Percentiles rank a stretch among this genome's conserved stretches.
Conservation (phyloP, 108 stramenopile genomes). For the Stephanodiscus triporus region DNA sequence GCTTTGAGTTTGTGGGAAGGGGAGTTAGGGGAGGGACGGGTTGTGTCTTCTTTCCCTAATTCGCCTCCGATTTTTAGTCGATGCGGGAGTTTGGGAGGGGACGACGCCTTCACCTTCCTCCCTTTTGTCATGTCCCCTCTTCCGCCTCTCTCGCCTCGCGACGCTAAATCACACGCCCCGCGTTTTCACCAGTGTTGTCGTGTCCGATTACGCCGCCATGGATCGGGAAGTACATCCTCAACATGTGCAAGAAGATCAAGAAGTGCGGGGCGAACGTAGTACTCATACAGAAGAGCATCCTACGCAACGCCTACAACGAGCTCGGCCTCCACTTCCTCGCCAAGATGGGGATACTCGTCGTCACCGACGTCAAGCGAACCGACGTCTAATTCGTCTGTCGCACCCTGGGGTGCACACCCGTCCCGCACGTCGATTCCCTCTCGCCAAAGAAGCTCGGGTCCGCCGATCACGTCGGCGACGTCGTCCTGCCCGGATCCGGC, state of each 20-base stretch:
- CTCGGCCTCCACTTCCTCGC: conserved; percentile 97
- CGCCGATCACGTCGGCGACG: conserved; percentile 91
- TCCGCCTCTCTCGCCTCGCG: no score
- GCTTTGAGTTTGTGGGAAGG: no score
- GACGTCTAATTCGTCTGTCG: conserved; percentile 97
- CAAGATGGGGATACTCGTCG: conserved; percentile 99
- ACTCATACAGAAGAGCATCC: conserved; percentile 97
- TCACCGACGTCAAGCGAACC: conserved; percentile 94
- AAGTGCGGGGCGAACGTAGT: conserved; percentile 97
- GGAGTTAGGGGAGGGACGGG: no score
- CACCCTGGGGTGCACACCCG: conserved; percentile 92
- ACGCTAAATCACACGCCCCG: no score
- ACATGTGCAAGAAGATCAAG: conserved; percentile 97
- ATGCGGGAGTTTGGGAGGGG: no score
- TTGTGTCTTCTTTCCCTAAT: no score
- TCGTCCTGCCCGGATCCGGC: conserved; percentile 90
- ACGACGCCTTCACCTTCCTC: no score
- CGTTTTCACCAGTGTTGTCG: conserved; percentile 98
- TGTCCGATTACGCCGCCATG: conserved; percentile 99
- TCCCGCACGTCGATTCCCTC: conserved; percentile 96
- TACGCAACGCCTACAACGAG: conserved; percentile 99
- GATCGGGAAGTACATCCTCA: conserved; percentile 98
- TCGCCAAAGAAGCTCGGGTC: conserved; percentile 88
- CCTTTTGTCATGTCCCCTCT: no score
- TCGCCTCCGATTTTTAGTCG: no score